Evolutionary conservation across 2,329 filamentous ascomycete species (phyloP).

Genomic region (Ascochyta rabiei): DNA sequence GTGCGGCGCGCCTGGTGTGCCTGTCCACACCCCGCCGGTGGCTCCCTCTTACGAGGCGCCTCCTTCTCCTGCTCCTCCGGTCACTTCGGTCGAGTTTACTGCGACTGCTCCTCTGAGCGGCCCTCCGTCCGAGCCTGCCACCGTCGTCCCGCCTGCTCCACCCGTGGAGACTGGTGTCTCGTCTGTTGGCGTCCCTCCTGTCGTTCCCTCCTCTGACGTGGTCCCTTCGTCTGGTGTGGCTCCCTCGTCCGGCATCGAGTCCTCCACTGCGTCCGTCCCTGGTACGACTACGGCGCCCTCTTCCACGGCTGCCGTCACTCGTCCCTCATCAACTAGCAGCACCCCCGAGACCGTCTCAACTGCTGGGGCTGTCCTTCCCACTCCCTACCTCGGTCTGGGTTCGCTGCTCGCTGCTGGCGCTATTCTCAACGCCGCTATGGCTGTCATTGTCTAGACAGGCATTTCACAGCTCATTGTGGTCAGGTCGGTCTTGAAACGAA

Average conservation of each 20-base stretch:
- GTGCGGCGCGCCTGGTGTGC: constrained; percentile 22
- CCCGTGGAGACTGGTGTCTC: constrained; percentile 12
- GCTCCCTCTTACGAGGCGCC: constrained; percentile 14
- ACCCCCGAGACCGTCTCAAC: constrained; percentile 17
- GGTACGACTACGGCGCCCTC: constrained; percentile 16
- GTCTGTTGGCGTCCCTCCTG: constrained; percentile 1
- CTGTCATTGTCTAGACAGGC: constrained; percentile 23
- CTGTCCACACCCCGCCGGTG: constrained; percentile 18
- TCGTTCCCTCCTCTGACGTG: constrained; percentile 10
- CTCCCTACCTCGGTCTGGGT: constrained; percentile 26
- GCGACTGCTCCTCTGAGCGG: constrained; percentile 21
- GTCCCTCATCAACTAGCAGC: constrained; percentile 14
- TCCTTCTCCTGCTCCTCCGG: constrained; percentile 13
- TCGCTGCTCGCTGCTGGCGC: constrained; percentile 31
- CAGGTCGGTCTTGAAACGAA: neutral
- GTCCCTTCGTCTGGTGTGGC: neutral
- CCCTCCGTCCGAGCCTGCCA: constrained; percentile 9
- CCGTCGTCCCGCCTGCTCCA: constrained; percentile 16
- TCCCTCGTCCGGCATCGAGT: constrained; percentile 10
- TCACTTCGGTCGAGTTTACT: constrained; percentile 21
- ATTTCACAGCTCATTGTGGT: constrained; percentile 4
- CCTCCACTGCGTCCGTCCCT: constrained; percentile 3
- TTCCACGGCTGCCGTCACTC: constrained; percentile 16
- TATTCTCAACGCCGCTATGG: constrained; percentile 23
- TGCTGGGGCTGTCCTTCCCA: constrained; percentile 26